These are phyloP conservation scores for Penicillium angulare DNA, from an alignment of 495 filamentous ascomycete species.

Conservation along the genomic window DNA sequence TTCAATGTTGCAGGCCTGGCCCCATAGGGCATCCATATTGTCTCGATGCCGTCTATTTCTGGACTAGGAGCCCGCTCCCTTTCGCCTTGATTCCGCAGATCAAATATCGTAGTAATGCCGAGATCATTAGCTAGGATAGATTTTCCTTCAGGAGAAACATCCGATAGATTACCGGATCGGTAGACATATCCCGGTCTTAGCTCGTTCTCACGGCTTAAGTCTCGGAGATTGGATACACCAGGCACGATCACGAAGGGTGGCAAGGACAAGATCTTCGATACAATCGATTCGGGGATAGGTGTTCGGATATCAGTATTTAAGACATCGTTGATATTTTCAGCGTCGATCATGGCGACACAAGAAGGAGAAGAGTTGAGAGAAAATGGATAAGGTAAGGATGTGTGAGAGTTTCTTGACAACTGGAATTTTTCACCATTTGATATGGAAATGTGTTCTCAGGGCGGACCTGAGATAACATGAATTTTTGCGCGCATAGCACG, in stretches of 20 bases:
- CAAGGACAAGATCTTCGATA: constrained; percentile 29
- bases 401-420: too few species aligned
- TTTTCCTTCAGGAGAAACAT: constrained; percentile 51
- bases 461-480: too few species aligned
- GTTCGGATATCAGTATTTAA: constrained; percentile 30
- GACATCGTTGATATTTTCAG: constrained; percentile 19
- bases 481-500: too few species aligned
- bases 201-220: constrained; percentile 46
- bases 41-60: constrained; percentile 39
- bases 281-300: constrained; percentile 21
- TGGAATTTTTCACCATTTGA: too few species aligned
- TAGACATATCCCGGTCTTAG: constrained; percentile 47
- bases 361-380: neutral
- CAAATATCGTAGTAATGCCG: constrained; percentile 60
- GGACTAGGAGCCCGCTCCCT: constrained; percentile 35
- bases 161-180: constrained; percentile 49
- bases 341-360: constrained; percentile 16
- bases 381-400: too few species aligned
- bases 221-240: constrained; percentile 52
- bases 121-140: constrained; percentile 43
- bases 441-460: neutral
- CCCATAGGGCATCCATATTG: constrained; percentile 46
- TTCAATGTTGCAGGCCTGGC: constrained; percentile 28
- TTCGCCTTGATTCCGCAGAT: constrained; percentile 63
- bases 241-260: constrained; percentile 55